Conservation (phyloP, 1,284 basidiomycete species). For the Coniferiporia sulphurascens region DNA sequence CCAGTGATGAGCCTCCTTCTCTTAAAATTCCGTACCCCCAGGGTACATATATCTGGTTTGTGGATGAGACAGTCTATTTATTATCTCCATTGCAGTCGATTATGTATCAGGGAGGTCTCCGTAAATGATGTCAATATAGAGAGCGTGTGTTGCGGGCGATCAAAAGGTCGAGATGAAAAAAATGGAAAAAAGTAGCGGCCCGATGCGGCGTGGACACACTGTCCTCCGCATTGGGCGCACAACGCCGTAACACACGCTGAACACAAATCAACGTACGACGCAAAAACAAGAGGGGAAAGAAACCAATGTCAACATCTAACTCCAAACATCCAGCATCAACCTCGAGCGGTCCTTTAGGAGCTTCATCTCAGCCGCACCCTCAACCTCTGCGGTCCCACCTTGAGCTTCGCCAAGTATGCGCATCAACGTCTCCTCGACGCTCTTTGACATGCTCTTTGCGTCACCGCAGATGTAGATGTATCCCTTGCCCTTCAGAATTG, state of each 20-base stretch:
- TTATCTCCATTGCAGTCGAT: not conserved
- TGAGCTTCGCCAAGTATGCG: conserved; percentile 91
- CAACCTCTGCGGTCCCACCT: conserved; percentile 79
- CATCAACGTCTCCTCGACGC: conserved; percentile 85
- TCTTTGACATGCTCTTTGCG: conserved; percentile 93
- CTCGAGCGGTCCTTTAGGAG: conserved; percentile 88
- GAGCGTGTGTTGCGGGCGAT: not conserved
- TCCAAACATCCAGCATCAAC: conserved; percentile 81
- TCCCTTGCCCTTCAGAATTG: conserved; percentile 89
- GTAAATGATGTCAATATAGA: not conserved
- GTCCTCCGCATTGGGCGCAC: not conserved
- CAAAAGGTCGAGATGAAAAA: not conserved
- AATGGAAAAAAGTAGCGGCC: not conserved
- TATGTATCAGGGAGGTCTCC: not conserved
- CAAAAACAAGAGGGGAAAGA: not conserved
- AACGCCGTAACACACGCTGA: not conserved
- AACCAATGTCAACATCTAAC: conserved; percentile 35
- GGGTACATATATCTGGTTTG: not conserved
- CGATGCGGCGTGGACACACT: not conserved
- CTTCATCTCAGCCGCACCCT: conserved; percentile 89
- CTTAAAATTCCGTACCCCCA: too few relatives aligned
- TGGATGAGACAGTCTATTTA: not conserved
- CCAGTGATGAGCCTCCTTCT: too few relatives aligned
- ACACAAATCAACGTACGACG: not conserved
- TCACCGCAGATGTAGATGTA: conserved; percentile 97